These are phyloP conservation scores for Saturnispora zaruensis DNA, from an alignment of 805 yeast species.

Conservation along the genomic window DNA sequence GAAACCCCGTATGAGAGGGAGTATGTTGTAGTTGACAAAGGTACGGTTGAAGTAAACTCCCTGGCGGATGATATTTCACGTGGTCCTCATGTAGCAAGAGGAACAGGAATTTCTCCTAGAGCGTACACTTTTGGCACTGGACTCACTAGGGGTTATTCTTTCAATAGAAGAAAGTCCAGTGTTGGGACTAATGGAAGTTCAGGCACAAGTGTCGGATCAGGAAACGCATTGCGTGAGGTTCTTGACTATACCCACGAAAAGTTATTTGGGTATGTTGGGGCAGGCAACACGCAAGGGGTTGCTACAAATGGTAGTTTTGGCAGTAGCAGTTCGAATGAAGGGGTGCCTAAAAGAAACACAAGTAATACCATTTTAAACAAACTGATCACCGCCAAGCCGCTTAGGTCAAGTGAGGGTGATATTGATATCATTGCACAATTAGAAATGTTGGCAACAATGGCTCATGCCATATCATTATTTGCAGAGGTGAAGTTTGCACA, in stretches of 20 bases:
- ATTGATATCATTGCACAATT: slow-evolving; percentile 37
- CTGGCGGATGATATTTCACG: slow-evolving; percentile 85
- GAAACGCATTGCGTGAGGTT: slow-evolving; percentile 84
- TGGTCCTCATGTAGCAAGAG: slow-evolving; percentile 17
- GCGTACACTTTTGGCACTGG: background rate
- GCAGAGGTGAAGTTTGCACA: slow-evolving; percentile 90
- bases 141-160: slow-evolving; percentile 7
- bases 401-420: slow-evolving; percentile 17
- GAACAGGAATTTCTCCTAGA: slow-evolving; percentile 6
- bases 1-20: slow-evolving; percentile 52
- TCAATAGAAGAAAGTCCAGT: slow-evolving; percentile 46
- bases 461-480: slow-evolving; percentile 78
- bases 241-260: slow-evolving; percentile 81
- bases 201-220: slow-evolving; percentile 46
- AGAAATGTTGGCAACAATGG: slow-evolving; percentile 78
- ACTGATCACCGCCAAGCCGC: slow-evolving; percentile 6
- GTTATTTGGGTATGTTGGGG: slow-evolving; percentile 49
- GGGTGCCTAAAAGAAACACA: background rate
- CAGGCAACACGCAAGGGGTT: slow-evolving; percentile 9
- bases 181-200: slow-evolving; percentile 40
- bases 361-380: slow-evolving; percentile 6
- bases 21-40: slow-evolving; percentile 89
- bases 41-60: slow-evolving; percentile 91
- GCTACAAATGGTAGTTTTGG: slow-evolving; percentile 9
- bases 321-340: background rate